A percentile compares a stretch with the other conserved stretches of the same genome.
Evolutionary conservation across 108 stramenopile species (phyloP).

Genomic region (Cyclotella atomus): DNA sequence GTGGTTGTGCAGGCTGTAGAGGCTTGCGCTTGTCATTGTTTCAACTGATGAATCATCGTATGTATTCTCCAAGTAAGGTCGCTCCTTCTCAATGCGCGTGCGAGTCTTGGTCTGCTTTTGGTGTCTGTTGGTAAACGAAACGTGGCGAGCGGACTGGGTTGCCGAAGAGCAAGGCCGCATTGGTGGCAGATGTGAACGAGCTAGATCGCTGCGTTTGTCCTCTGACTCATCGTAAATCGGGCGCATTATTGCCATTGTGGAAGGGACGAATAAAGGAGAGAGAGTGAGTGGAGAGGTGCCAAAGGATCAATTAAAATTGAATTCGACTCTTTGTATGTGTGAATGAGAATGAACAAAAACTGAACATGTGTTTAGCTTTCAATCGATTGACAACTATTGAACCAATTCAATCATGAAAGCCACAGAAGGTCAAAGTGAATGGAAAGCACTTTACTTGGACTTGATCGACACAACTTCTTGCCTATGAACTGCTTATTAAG

Average conservation of each 20-base stretch:
- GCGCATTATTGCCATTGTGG: background rate
- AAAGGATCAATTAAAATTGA: no score
- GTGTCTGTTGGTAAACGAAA: no score
- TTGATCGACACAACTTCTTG: no score
- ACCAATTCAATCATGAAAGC: slow-evolving; percentile 7
- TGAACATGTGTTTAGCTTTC: background rate
- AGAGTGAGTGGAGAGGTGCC: no score
- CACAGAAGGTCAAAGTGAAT: no score
- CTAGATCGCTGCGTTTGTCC: background rate
- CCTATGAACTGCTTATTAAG: no score
- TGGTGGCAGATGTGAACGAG: background rate
- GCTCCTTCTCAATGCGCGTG: background rate
- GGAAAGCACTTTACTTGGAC: no score
- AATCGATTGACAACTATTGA: background rate
- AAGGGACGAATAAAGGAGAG: no score
- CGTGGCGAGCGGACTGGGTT: background rate
- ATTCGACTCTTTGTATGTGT: background rate
- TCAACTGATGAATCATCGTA: background rate
- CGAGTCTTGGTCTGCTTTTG: background rate
- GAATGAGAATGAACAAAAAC: background rate
- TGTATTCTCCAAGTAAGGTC: background rate
- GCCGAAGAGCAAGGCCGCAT: background rate
- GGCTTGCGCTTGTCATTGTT: slow-evolving; percentile 6
- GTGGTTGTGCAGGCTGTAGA: slow-evolving; percentile 4
- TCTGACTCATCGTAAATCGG: slow-evolving; percentile 1